These are phyloP conservation scores for Byssochlamys sp. DNA, from an alignment of 2,329 filamentous ascomycete genomes.

Conservation along the genomic window DNA sequence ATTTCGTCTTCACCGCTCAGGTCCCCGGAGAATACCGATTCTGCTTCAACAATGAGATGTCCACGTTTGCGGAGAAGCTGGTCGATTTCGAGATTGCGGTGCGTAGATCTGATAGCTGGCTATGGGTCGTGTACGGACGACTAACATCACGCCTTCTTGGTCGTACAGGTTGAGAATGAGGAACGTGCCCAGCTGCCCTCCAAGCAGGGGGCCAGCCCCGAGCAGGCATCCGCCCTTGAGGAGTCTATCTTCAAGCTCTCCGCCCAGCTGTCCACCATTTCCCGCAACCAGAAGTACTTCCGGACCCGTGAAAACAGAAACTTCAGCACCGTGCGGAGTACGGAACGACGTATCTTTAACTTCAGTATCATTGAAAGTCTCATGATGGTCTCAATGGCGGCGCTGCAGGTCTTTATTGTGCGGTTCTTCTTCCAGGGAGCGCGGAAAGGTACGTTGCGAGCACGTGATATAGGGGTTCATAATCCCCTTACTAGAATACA, in stretches of 20 bases:
- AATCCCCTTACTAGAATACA: neutral
- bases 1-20: constrained; percentile 94
- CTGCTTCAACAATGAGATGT: constrained; percentile 98
- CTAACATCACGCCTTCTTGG: neutral
- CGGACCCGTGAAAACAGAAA: constrained; percentile 96
- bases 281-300: constrained; percentile 98
- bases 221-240: constrained; percentile 80
- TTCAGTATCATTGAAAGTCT: constrained; percentile 87
- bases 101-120: constrained; percentile 26
- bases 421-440: constrained; percentile 95
- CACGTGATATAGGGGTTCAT: neutral
- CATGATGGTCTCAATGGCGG: constrained; percentile 91
- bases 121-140: neutral
- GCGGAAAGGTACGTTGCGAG: constrained; percentile 47
- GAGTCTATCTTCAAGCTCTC: constrained; percentile 94
- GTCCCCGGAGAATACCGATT: constrained; percentile 83
- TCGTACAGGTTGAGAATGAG: constrained; percentile 78
- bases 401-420: constrained; percentile 91
- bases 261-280: constrained; percentile 83
- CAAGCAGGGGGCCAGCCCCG: constrained; percentile 76
- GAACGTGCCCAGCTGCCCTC: constrained; percentile 69
- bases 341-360: constrained; percentile 90
- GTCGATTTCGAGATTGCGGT: constrained; percentile 97
- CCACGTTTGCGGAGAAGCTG: constrained; percentile 91
- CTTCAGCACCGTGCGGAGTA: constrained; percentile 94